Conservation (phyloP, 768 basidiomycete genomes). For the Boletus rubroflammeus region DNA sequence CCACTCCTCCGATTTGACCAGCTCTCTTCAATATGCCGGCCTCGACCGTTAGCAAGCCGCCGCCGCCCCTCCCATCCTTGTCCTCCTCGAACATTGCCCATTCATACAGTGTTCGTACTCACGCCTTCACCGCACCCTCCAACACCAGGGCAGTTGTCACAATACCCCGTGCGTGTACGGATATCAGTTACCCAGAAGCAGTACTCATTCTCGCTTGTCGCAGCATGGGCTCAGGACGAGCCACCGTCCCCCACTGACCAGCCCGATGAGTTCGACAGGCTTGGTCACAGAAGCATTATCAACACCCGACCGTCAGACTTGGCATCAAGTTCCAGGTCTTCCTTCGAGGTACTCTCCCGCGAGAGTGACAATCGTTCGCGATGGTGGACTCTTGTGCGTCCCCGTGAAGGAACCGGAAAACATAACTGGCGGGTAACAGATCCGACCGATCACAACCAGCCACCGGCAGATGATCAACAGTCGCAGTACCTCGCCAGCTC, state of each 20-base stretch:
- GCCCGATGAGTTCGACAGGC: conserved; percentile 35
- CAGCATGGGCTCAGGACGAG: conserved; percentile 84
- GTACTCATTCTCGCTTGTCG: conserved; percentile 4
- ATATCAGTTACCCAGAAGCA: neutral
- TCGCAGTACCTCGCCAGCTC: conserved; percentile 8
- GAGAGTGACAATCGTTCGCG: conserved; percentile 41
- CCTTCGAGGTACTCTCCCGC: conserved; percentile 30
- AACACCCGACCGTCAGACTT: conserved; percentile 49
- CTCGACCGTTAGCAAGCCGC: conserved; percentile 13
- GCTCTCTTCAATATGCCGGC: conserved; percentile 13
- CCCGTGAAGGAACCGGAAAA: conserved; percentile 36
- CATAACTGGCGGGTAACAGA: conserved; percentile 4
- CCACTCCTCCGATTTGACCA: no score
- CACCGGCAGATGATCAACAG: conserved; percentile 14
- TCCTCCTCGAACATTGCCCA: conserved; percentile 27
- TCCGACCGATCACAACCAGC: neutral
- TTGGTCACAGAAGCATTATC: conserved; percentile 29
- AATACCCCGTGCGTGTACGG: conserved; percentile 55
- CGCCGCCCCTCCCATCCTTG: conserved; percentile 22
- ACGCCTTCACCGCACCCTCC: conserved; percentile 32
- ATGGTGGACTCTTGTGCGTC: conserved; percentile 75
- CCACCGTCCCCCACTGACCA: conserved; percentile 65
- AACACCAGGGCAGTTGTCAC: conserved; percentile 58
- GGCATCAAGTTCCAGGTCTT: conserved; percentile 48
- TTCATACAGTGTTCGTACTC: conserved; percentile 28